Base-by-base conservation (phyloP, 164 flowering plant species). In the Tinospora cordifolia region DNA sequence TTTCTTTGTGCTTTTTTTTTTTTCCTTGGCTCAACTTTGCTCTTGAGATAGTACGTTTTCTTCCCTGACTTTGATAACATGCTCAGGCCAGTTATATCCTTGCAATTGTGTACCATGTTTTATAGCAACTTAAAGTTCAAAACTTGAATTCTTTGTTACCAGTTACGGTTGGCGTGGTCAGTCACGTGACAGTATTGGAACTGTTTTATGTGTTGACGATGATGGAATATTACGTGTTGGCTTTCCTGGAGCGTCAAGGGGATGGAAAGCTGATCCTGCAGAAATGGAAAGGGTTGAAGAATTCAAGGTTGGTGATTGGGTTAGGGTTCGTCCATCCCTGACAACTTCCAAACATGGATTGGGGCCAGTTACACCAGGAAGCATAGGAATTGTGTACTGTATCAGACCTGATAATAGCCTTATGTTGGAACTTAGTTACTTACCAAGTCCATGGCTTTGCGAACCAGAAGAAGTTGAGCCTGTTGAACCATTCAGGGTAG, bases 181-280 rank as follows among this genome's bases (percentile, higher is more conserved):
- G 63, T 88, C 98, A 54, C 89, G 94, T 71, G 97, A 92, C 67
- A 90, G 93, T 75, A 84, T 89, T 75, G 98, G 99, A 72, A 95
- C 98, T 44, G 98, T 92, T 75, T 77, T 94, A 6, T 92, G 99
- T 82, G 99, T 94, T 76, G 99, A 95, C 80, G 99, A 95, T 81
- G 98, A 92, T 87, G 99, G 99, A 17, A 88, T 95, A 60, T 76
- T 95, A 47, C 93, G 99, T 63, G 99, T 95, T 75, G 99, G 99
- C 62, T 95, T 95, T 80, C 99, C 98, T 74, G 99, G 99, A 80
- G 99, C 99, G 66, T 95, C 99, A 44, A 83, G 99, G 76, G 99
- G 99, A 71, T 95, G 98, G 98, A 92, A 95, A 78, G 99, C 99
- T 78, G 99, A 95, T 77, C 99, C 99, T 75, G 96, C 99, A 63